A percentile compares a stretch with the other conserved stretches of the same genome.
phyloP scores from a whole-genome alignment of 2,329 filamentous ascomycete genomes.

The Phialophora tarda region DNA sequence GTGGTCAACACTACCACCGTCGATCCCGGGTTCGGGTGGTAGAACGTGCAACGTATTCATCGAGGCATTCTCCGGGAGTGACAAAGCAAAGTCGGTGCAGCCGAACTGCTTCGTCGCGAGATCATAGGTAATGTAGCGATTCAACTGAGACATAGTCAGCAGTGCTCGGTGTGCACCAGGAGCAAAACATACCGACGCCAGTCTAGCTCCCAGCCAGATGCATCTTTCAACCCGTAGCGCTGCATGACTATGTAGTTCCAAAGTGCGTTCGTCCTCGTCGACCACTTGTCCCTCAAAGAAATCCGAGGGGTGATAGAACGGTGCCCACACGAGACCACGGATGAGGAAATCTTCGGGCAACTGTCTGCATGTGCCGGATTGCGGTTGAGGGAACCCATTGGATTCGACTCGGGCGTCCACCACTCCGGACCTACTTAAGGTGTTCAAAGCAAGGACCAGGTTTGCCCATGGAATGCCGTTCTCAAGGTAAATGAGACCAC shows the following conservation, averaged over 20 bases:
- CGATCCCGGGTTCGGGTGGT: slow-evolving; percentile 2
- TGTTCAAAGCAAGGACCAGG: slow-evolving; percentile 60
- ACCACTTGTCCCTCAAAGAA: too few relatives aligned
- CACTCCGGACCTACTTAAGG: slow-evolving; percentile 52
- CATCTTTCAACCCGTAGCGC: too few relatives aligned
- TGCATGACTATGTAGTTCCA: too few relatives aligned
- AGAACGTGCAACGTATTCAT: slow-evolving; percentile 28
- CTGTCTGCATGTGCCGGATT: slow-evolving; percentile 52
- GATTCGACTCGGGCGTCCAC: slow-evolving; percentile 47
- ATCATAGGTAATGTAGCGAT: slow-evolving; percentile 51
- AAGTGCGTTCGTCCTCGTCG: too few relatives aligned
- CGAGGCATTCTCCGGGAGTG: slow-evolving; percentile 13
- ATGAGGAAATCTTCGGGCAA: too few relatives aligned
- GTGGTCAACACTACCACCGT: too few relatives aligned
- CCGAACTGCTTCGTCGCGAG: slow-evolving; percentile 42
- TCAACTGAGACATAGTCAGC: slow-evolving; percentile 35
- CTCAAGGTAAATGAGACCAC: slow-evolving; percentile 49
- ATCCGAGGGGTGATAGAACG: too few relatives aligned
- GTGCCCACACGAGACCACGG: too few relatives aligned
- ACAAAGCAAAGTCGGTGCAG: slow-evolving; percentile 39
- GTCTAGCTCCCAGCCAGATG: too few relatives aligned
- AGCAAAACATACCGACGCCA: slow-evolving; percentile 47
- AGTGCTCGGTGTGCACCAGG: too few relatives aligned
- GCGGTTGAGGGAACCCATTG: slow-evolving; percentile 50
- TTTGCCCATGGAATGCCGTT: slow-evolving; percentile 57